phyloP scores from a whole-genome alignment of 306 rosid species.

The Cicer judaicum region DNA sequence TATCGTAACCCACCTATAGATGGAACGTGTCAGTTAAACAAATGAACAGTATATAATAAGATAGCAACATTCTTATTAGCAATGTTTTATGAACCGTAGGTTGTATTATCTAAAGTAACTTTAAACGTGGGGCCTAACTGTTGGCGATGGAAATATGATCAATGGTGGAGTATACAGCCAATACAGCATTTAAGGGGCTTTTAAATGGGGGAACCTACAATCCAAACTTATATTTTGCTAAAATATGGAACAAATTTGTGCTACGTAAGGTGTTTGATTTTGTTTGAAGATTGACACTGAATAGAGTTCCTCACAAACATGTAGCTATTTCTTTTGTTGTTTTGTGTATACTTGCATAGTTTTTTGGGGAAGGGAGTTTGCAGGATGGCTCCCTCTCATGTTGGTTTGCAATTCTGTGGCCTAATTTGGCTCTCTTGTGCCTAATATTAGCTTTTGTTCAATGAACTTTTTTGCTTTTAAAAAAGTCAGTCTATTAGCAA shows the following conservation, averaged over 20 bases:
- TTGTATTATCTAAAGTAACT: neutral
- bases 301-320: neutral
- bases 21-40: slow-evolving; percentile 12
- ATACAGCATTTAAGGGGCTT: neutral
- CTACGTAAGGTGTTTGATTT: neutral
- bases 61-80: neutral
- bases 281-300: neutral
- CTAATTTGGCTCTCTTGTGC: neutral
- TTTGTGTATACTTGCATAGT: neutral
- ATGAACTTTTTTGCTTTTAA: neutral
- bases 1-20: slow-evolving; percentile 61
- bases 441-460: neutral
- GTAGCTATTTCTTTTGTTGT: neutral
- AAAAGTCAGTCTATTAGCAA: neutral
- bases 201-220: neutral
- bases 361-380: neutral
- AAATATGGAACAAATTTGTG: neutral
- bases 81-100: neutral
- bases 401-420: neutral
- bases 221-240: neutral
- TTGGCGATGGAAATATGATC: neutral
- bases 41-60: neutral
- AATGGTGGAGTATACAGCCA: neutral
- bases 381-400: neutral
- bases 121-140: neutral